A percentile compares a stretch with the other conserved stretches of the same genome.
These are phyloP conservation scores for Tuber umbilicatum DNA, from an alignment of 495 filamentous ascomycete species.

Conservation along the genomic window DNA sequence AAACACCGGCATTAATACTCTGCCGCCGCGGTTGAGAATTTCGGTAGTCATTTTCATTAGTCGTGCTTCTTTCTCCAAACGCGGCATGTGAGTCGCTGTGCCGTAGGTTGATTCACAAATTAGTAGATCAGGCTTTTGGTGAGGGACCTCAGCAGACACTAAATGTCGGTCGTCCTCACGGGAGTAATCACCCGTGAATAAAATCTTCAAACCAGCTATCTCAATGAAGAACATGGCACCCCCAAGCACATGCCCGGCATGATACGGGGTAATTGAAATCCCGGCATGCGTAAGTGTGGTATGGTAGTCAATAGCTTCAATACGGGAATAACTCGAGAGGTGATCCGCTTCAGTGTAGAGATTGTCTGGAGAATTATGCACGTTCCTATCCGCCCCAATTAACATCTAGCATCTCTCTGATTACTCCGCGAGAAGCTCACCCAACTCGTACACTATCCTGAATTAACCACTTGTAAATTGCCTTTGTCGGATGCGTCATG, in stretches of 20 bases:
- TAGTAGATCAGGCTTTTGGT: constrained; percentile 81
- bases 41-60: constrained; percentile 91
- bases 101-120: constrained; percentile 98
- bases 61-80: constrained; percentile 79
- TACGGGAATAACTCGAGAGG: constrained; percentile 79
- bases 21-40: constrained; percentile 81
- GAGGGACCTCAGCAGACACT: constrained; percentile 81
- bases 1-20: constrained; percentile 91
- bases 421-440: constrained; percentile 33
- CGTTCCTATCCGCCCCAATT: constrained; percentile 24
- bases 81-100: constrained; percentile 80
- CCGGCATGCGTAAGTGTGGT: constrained; percentile 94
- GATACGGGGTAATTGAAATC: constrained; percentile 93
- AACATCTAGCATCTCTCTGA: not conserved
- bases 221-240: constrained; percentile 97
- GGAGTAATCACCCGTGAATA: constrained; percentile 97
- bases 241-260: constrained; percentile 94
- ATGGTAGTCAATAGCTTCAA: constrained; percentile 96
- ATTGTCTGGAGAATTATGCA: constrained; percentile 39
- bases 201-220: constrained; percentile 88
- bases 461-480: constrained; percentile 99
- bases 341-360: constrained; percentile 94
- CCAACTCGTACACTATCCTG: constrained; percentile 90
- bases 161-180: constrained; percentile 90
- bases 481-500: constrained; percentile 98